Evolutionary conservation across 2,329 filamentous ascomycete genomes (phyloP).

Genomic region (Claviceps citrina): DNA sequence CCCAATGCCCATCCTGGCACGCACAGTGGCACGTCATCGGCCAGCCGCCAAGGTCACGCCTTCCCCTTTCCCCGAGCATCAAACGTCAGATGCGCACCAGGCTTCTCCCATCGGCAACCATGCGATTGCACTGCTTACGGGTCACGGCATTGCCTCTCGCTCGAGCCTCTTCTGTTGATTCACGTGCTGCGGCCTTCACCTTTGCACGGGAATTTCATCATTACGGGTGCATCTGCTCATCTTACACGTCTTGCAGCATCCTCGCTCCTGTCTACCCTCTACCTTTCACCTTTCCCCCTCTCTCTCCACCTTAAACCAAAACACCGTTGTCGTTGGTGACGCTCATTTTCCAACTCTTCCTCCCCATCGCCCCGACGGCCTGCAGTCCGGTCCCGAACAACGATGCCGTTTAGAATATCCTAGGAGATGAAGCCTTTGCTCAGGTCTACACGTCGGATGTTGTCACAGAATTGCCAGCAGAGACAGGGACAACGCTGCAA

Average conservation of each 20-base stretch:
- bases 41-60: too few species aligned
- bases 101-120: neutral
- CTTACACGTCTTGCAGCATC: neutral
- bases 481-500: neutral
- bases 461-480: neutral
- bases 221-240: neutral
- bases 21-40: neutral
- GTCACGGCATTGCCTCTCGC: too few species aligned
- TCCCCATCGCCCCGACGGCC: neutral
- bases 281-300: neutral
- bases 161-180: neutral
- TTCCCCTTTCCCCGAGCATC: neutral
- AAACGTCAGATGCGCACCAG: neutral
- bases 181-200: neutral
- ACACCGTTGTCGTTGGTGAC: neutral
- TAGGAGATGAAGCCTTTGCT: constrained; percentile 2
- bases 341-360: neutral
- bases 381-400: neutral
- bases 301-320: neutral
- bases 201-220: neutral
- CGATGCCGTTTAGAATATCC: constrained; percentile 1
- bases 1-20: too few species aligned
- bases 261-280: neutral
- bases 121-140: neutral
- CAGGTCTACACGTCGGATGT: neutral